A percentile compares a stretch with the other conserved stretches of the same genome.
phyloP scores from a whole-genome alignment of 176 grass and related monocot genomes.

The Ampelocalamus luodianensis region DNA sequence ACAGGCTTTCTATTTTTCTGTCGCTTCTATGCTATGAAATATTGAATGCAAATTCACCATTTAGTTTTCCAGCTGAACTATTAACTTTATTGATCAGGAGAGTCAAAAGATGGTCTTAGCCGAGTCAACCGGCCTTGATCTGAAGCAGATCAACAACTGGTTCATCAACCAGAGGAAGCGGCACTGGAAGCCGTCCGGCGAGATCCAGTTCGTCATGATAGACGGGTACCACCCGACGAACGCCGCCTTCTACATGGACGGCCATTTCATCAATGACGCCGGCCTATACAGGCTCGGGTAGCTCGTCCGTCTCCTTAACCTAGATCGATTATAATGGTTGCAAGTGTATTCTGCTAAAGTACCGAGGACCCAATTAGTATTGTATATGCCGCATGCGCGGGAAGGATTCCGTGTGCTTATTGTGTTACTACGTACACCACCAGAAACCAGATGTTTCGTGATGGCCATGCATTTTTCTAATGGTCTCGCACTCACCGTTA shows the following conservation, averaged over 20 bases:
- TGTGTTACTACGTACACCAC: background rate
- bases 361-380: slow-evolving; percentile 19
- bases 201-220: slow-evolving; percentile 96
- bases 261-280: slow-evolving; percentile 66
- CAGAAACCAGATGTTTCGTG: no score
- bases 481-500: no score
- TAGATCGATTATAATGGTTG: slow-evolving; percentile 16
- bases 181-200: slow-evolving; percentile 94
- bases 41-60: background rate
- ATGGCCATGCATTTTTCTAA: no score
- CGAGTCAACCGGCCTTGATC: slow-evolving; percentile 77
- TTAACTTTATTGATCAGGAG: slow-evolving; percentile 53
- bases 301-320: background rate
- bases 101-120: slow-evolving; percentile 82
- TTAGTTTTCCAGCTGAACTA: background rate
- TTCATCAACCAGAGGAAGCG: slow-evolving; percentile 98
- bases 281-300: slow-evolving; percentile 66
- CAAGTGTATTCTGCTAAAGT: background rate
- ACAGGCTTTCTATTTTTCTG: background rate
- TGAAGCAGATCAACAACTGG: slow-evolving; percentile 99
- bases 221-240: slow-evolving; percentile 66
- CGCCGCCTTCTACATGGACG: slow-evolving; percentile 82
- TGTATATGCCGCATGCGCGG: slow-evolving; percentile 21
- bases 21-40: background rate
- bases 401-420: slow-evolving; percentile 36